Percentiles rank a stretch among this genome's conserved stretches.
Conservation (phyloP, 176 grass and related monocot genomes). For the Oryza longistaminata region DNA sequence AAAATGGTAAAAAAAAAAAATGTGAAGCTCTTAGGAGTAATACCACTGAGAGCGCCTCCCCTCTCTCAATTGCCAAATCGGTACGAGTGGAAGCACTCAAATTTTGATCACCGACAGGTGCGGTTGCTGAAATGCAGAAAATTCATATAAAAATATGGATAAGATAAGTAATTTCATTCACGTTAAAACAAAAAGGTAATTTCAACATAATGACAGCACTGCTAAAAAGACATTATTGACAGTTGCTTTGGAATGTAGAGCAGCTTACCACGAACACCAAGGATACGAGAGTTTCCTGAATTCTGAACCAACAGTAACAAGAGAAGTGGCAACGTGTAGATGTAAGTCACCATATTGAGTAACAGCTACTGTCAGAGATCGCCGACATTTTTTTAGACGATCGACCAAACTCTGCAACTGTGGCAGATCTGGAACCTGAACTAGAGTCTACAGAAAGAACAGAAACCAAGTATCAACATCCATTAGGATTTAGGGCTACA, state of each 20-base stretch:
- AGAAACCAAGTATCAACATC: neutral
- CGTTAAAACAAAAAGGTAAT: neutral
- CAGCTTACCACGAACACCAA: constrained; percentile 68
- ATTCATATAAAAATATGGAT: neutral
- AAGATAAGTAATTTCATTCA: neutral
- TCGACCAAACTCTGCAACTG: constrained; percentile 90
- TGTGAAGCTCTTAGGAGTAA: constrained; percentile 5
- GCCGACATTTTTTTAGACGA: constrained; percentile 82
- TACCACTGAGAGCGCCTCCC: constrained; percentile 80
- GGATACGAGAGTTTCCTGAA: constrained; percentile 77
- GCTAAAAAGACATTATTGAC: neutral
- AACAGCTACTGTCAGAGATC: constrained; percentile 71
- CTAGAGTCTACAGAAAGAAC: constrained; percentile 76
- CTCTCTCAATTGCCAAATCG: constrained; percentile 84
- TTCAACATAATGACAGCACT: neutral
- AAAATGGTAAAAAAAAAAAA: constrained; percentile 1
- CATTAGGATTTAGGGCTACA: neutral
- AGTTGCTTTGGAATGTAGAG: neutral
- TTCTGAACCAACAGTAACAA: constrained; percentile 81
- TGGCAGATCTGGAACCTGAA: constrained; percentile 80
- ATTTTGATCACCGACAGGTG: constrained; percentile 58
- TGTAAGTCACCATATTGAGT: constrained; percentile 87
- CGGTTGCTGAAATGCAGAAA: constrained; percentile 55
- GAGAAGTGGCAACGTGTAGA: constrained; percentile 84
- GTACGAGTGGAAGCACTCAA: constrained; percentile 69